Evolutionary conservation across 2,329 filamentous ascomycete species (phyloP).

Genomic region (Phyllosticta capitalensis): DNA sequence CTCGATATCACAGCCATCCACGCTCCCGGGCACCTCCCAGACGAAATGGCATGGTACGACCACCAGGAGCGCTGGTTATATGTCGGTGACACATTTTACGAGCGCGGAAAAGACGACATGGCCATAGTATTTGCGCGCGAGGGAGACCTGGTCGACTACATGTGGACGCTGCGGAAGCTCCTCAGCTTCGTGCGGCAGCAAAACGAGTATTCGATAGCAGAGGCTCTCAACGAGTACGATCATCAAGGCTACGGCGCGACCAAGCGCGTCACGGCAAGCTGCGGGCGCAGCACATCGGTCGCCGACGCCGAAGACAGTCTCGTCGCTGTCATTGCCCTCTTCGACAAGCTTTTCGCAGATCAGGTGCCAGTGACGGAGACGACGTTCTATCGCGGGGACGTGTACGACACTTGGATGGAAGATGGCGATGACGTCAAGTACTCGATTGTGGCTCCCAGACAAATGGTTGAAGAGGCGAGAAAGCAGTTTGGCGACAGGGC

Average conservation of each 20-base stretch:
- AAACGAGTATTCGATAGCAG: constrained; percentile 9
- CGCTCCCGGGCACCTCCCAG: constrained; percentile 39
- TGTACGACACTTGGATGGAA: constrained; percentile 29
- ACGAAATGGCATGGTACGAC: constrained; percentile 39
- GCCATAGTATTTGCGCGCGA: constrained; percentile 30
- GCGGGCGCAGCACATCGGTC: constrained; percentile 29
- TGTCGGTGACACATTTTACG: constrained; percentile 40
- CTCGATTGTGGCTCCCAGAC: constrained; percentile 27
- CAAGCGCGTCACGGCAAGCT: constrained; percentile 20
- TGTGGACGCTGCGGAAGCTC: constrained; percentile 69
- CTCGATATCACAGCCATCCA: constrained; percentile 36
- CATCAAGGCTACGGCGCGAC: constrained; percentile 17
- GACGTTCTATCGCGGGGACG: constrained; percentile 21
- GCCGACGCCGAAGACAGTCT: constrained; percentile 30
- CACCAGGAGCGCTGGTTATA: constrained; percentile 34
- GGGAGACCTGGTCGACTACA: constrained; percentile 77
- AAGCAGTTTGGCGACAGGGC: constrained; percentile 7
- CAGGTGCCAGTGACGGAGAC: constrained; percentile 25
- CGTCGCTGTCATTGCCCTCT: constrained; percentile 24
- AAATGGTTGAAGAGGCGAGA: constrained; percentile 22
- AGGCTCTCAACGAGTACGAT: constrained; percentile 13
- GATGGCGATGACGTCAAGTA: constrained; percentile 22
- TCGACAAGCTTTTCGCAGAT: constrained; percentile 23
- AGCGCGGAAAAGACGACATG: constrained; percentile 24
- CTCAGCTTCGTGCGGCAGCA: constrained; percentile 32